Percentiles rank a stretch among this genome's conserved stretches.
These are phyloP conservation scores for Musa balbisiana DNA, from an alignment of 202 grass and related monocot species.

Conservation along the genomic window DNA sequence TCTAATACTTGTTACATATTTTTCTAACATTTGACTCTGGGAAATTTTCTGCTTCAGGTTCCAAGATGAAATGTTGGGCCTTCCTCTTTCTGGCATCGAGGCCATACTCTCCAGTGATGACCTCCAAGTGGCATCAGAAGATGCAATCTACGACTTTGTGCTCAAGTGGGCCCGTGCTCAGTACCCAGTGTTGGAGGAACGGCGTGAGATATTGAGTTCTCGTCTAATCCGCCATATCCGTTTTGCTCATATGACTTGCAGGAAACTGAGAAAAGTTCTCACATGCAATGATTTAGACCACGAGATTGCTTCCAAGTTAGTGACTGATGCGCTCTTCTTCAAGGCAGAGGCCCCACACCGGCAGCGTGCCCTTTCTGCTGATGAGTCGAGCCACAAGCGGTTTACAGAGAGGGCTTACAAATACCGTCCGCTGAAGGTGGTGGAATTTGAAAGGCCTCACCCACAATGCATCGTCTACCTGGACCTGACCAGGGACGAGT, in stretches of 20 bases:
- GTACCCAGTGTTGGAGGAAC: conserved; percentile 54
- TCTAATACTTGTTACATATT: background rate
- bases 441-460: conserved; percentile 72
- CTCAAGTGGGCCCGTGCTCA: conserved; percentile 55
- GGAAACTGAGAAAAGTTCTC: conserved; percentile 73
- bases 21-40: background rate
- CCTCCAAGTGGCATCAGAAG: conserved; percentile 94
- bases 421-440: conserved; percentile 79
- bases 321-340: conserved; percentile 63
- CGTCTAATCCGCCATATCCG: conserved; percentile 57
- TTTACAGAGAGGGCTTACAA: conserved; percentile 62
- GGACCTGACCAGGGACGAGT: conserved; percentile 85
- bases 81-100: conserved; percentile 72
- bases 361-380: conserved; percentile 45
- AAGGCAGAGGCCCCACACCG: conserved; percentile 69
- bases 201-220: conserved; percentile 54
- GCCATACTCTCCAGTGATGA: conserved; percentile 87
- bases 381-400: conserved; percentile 33
- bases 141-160: conserved; percentile 86
- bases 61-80: conserved; percentile 88
- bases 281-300: conserved; percentile 60
- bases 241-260: conserved; percentile 78
- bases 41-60: conserved; percentile 43
- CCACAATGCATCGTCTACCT: conserved; percentile 92
- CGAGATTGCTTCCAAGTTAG: conserved; percentile 52